phyloP scores from a whole-genome alignment of 2,329 filamentous ascomycete genomes.

The Talaromyces albobiverticillius region DNA sequence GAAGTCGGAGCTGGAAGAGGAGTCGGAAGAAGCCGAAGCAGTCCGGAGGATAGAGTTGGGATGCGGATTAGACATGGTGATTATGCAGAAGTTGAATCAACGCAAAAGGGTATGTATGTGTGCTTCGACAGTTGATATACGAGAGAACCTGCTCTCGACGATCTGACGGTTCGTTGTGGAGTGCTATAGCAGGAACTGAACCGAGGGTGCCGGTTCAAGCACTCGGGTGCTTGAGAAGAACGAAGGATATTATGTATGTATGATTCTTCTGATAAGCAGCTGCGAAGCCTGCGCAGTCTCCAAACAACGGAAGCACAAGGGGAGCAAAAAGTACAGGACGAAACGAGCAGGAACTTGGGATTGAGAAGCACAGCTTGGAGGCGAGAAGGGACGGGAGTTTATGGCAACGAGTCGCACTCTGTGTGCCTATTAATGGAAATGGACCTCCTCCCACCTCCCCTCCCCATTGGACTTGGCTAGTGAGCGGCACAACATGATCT shows the following conservation, averaged over 20 bases:
- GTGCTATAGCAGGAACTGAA: background rate
- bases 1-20: conserved; percentile 31
- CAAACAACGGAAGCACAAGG: background rate
- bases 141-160: conserved; percentile 37
- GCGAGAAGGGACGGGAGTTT: conserved; percentile 20
- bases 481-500: conserved; percentile 7
- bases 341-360: conserved; percentile 22
- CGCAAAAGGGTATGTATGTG: too few relatives aligned
- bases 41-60: conserved; percentile 22
- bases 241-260: background rate
- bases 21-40: conserved; percentile 30
- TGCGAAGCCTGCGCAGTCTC: conserved; percentile 29
- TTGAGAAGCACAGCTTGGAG: conserved; percentile 21
- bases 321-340: background rate
- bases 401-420: conserved; percentile 16
- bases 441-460: background rate
- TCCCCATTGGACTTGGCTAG: background rate
- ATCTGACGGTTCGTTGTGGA: conserved; percentile 4
- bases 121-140: conserved; percentile 24
- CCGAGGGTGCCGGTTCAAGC: background rate
- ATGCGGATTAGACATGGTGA: conserved; percentile 23
- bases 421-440: conserved; percentile 20
- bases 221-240: background rate
- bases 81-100: background rate
- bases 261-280: conserved; percentile 13